Conservation (phyloP, 495 filamentous ascomycete genomes). For the Xylona heveae region DNA sequence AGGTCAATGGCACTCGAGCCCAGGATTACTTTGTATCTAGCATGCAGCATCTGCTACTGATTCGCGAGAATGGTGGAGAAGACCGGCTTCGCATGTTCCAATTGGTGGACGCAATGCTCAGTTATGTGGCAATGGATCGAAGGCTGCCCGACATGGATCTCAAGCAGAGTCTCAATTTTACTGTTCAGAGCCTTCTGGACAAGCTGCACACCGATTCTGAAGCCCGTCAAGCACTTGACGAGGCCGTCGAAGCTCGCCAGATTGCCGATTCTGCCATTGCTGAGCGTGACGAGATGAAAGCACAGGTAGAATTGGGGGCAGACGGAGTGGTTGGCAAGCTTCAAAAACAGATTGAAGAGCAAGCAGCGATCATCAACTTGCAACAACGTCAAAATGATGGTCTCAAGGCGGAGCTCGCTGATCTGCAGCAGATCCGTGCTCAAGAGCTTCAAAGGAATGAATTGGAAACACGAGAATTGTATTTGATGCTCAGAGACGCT, state of each 20-base stretch:
- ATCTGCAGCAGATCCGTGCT: conserved; percentile 64
- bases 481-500: conserved; percentile 94
- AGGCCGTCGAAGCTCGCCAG: conserved; percentile 70
- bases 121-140: conserved; percentile 97
- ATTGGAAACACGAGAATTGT: conserved; percentile 85
- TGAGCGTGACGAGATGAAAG: conserved; percentile 87
- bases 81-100: conserved; percentile 94
- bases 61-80: conserved; percentile 81
- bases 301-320: conserved; percentile 80
- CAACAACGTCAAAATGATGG: conserved; percentile 69
- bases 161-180: conserved; percentile 91
- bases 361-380: conserved; percentile 71
- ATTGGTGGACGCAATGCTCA: conserved; percentile 91
- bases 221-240: conserved; percentile 75
- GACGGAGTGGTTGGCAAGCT: conserved; percentile 86
- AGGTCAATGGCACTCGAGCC: conserved; percentile 59
- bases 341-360: conserved; percentile 83
- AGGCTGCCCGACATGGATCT: conserved; percentile 90
- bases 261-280: conserved; percentile 89
- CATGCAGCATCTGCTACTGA: conserved; percentile 84
- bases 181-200: conserved; percentile 84
- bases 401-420: conserved; percentile 72
- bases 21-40: conserved; percentile 94
- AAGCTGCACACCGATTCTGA: conserved; percentile 92
- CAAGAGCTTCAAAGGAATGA: conserved; percentile 91